Evolutionary conservation across 1,139 yeast genomes (phyloP).

Genomic region (Pneumocystis oryctolagi): DNA sequence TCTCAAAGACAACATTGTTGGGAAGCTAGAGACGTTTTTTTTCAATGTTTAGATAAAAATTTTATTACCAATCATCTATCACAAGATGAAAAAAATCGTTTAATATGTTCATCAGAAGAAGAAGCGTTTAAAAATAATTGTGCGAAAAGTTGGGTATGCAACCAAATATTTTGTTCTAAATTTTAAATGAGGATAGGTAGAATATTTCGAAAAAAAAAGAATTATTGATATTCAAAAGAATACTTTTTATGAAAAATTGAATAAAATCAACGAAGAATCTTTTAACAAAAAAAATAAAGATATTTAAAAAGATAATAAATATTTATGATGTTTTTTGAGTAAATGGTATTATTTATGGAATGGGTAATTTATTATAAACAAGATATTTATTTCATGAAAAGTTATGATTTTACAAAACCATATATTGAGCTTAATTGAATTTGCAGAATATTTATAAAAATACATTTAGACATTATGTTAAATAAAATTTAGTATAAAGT

Average conservation of each 20-base stretch:
- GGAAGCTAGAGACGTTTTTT: constrained; percentile 49
- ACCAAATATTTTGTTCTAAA: neutral
- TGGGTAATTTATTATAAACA: too few relatives aligned
- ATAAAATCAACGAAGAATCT: neutral
- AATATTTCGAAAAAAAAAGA: neutral
- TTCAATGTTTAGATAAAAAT: constrained; percentile 42
- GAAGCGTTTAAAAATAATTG: neutral
- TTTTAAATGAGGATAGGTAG: neutral
- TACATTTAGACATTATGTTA: too few relatives aligned
- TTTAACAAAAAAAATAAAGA: neutral
- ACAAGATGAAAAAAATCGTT: neutral
- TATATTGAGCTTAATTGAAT: too few relatives aligned
- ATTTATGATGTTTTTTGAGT: too few relatives aligned
- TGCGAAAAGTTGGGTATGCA: neutral
- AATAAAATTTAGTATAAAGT: too few relatives aligned
- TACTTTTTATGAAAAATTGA: neutral
- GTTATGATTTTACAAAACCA: too few relatives aligned
- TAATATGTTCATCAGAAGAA: neutral
- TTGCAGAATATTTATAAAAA: too few relatives aligned
- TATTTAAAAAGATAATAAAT: neutral
- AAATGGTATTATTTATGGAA: too few relatives aligned
- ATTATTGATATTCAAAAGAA: neutral
- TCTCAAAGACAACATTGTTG: constrained; percentile 32
- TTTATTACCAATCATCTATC: constrained; percentile 29
- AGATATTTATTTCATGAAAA: too few relatives aligned